These are phyloP conservation scores for Xylaria digitata DNA, from an alignment of 2,329 filamentous ascomycete genomes.

Conservation along the genomic window DNA sequence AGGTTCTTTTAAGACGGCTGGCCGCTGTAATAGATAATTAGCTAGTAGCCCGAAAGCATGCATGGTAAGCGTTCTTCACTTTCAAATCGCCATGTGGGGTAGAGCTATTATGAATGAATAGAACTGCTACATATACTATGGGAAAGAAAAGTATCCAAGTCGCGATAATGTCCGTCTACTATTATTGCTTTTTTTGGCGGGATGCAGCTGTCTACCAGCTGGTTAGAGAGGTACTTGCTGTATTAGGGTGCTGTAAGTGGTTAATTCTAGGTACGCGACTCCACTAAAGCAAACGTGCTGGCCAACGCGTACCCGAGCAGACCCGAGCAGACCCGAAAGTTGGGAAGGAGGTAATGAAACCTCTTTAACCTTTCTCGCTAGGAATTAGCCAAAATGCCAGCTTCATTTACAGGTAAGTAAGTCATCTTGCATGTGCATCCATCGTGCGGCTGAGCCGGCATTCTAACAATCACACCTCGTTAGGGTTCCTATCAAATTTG, in stretches of 20 bases:
- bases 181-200: not conserved
- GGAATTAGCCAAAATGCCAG: conserved; percentile 17
- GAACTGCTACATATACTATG: too few relatives aligned
- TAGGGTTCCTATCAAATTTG: conserved; percentile 6
- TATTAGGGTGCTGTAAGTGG: conserved; percentile 2
- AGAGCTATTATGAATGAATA: too few relatives aligned
- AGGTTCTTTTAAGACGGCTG: not conserved
- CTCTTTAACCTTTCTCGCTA: conserved; percentile 13
- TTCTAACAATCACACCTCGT: not conserved
- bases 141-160: too few relatives aligned
- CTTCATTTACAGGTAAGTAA: conserved; percentile 21
- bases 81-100: not conserved
- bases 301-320: not conserved
- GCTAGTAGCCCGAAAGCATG: not conserved
- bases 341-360: not conserved
- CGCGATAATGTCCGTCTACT: too few relatives aligned
- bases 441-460: not conserved
- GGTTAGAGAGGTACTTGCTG: not conserved
- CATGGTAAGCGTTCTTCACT: not conserved
- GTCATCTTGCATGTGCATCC: not conserved
- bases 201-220: conserved; percentile 1
- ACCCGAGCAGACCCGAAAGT: not conserved
- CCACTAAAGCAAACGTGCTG: not conserved
- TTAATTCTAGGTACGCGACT: not conserved
- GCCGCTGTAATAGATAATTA: too few relatives aligned